A percentile compares a stretch with the other conserved stretches of the same genome.
Conservation (phyloP, 352 stramenopile species). For the Blastocystis sp. region DNA sequence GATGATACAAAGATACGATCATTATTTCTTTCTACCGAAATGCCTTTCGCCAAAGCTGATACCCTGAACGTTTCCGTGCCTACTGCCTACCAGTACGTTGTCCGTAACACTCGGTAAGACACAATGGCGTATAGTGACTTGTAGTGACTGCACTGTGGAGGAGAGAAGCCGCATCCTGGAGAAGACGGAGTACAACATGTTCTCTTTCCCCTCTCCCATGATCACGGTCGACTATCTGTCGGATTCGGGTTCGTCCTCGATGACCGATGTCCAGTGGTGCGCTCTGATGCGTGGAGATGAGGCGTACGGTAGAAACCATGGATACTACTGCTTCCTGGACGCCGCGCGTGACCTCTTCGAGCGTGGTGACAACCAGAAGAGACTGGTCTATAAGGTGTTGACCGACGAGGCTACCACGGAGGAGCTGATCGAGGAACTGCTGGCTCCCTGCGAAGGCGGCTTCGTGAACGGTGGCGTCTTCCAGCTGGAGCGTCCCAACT, state of each 20-base stretch:
- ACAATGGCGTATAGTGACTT: background rate
- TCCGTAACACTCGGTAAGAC: slow-evolving; percentile 48
- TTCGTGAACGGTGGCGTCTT: slow-evolving; percentile 55
- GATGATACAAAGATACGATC: background rate
- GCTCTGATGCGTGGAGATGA: slow-evolving; percentile 54
- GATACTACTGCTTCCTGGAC: slow-evolving; percentile 54
- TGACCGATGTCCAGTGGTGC: slow-evolving; percentile 57
- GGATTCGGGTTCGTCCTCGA: slow-evolving; percentile 54
- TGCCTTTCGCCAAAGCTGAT: slow-evolving; percentile 46
- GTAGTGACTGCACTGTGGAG: slow-evolving; percentile 50
- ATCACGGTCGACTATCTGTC: slow-evolving; percentile 56
- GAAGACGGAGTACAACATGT: slow-evolving; percentile 57
- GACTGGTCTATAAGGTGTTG: slow-evolving; percentile 55
- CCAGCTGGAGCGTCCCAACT: slow-evolving; percentile 57
- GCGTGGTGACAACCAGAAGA: slow-evolving; percentile 52
- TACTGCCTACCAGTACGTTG: slow-evolving; percentile 49
- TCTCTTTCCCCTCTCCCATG: slow-evolving; percentile 56
- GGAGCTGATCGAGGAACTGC: slow-evolving; percentile 52
- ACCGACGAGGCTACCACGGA: slow-evolving; percentile 42
- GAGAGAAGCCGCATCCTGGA: slow-evolving; percentile 43
- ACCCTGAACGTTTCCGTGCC: slow-evolving; percentile 26
- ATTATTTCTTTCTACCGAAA: slow-evolving; percentile 24
- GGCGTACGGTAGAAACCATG: slow-evolving; percentile 54
- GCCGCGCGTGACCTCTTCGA: slow-evolving; percentile 54
- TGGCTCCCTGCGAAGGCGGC: slow-evolving; percentile 37